Evolutionary conservation across 2,329 filamentous ascomycete species (phyloP).

Genomic region (Pseudogymnoascus sp.): DNA sequence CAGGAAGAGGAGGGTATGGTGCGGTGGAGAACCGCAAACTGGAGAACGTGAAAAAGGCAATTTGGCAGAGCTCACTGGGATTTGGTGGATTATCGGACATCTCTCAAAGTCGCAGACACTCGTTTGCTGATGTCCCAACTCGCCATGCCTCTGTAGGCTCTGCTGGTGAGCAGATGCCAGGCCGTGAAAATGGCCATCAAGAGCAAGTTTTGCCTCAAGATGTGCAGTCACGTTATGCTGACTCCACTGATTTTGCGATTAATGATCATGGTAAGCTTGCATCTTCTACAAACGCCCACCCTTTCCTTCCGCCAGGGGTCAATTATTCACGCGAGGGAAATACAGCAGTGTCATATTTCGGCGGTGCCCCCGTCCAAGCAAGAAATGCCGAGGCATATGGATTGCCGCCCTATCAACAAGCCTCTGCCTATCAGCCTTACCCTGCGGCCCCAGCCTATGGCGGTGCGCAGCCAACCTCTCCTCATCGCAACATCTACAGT

Average conservation of each 20-base stretch:
- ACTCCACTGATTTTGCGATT: conserved; percentile 20
- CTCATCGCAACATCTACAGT: conserved; percentile 53
- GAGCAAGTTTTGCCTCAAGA: conserved; percentile 24
- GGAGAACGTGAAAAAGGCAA: conserved; percentile 57
- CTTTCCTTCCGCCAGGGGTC: neutral
- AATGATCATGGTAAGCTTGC: conserved; percentile 28
- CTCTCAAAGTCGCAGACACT: conserved; percentile 70
- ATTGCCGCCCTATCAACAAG: conserved; percentile 17
- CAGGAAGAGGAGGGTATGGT: conserved; percentile 10
- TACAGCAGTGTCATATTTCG: conserved; percentile 27
- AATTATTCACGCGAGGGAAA: conserved; percentile 17
- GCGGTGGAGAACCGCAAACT: conserved; percentile 48
- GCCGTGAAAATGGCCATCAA: conserved; percentile 14
- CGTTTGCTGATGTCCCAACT: conserved; percentile 62
- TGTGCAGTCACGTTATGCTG: conserved; percentile 24
- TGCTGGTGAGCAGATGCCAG: conserved; percentile 35
- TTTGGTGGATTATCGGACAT: conserved; percentile 54
- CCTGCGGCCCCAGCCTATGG: conserved; percentile 19
- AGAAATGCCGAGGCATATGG: conserved; percentile 20
- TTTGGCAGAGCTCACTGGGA: conserved; percentile 64
- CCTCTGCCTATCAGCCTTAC: conserved; percentile 16
- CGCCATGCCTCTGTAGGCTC: conserved; percentile 57
- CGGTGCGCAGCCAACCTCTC: conserved; percentile 43
- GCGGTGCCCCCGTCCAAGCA: conserved; percentile 19
- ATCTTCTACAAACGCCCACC: conserved; percentile 11